Evolutionary conservation across 108 stramenopile species (phyloP).

Genomic region (Conticribra weissflogii): DNA sequence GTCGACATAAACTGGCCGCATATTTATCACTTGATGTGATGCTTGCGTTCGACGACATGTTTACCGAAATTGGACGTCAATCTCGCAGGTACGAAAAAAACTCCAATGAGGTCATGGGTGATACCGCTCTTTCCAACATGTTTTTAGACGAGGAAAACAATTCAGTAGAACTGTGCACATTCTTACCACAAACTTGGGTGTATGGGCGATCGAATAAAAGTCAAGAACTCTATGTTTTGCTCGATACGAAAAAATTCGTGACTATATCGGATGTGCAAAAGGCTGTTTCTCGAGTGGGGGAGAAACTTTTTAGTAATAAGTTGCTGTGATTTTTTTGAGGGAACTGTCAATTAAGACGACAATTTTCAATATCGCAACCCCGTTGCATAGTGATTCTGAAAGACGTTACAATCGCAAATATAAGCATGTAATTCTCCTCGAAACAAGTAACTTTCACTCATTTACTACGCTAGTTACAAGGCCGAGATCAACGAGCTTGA

Average conservation of each 20-base stretch:
- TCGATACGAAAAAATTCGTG: slow-evolving; percentile 65
- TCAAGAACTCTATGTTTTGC: slow-evolving; percentile 67
- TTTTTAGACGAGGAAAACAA: background rate
- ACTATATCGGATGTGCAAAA: slow-evolving; percentile 75
- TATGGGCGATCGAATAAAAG: slow-evolving; percentile 52
- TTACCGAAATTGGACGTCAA: slow-evolving; percentile 60
- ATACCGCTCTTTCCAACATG: slow-evolving; percentile 4
- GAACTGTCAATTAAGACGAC: too few species aligned
- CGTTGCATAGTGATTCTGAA: too few species aligned
- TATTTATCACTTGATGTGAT: slow-evolving; percentile 65
- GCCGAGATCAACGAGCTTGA: too few species aligned
- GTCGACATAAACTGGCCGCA: slow-evolving; percentile 67
- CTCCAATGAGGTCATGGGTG: background rate
- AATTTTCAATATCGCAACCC: too few species aligned
- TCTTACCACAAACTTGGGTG: slow-evolving; percentile 70
- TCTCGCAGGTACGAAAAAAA: background rate
- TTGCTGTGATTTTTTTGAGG: too few species aligned
- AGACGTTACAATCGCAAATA: too few species aligned
- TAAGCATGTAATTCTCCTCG: too few species aligned
- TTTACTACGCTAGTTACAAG: too few species aligned
- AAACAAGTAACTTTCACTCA: too few species aligned
- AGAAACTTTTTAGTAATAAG: slow-evolving; percentile 12
- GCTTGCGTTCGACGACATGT: slow-evolving; percentile 76
- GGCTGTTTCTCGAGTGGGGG: slow-evolving; percentile 56
- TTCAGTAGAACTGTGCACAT: slow-evolving; percentile 66